Evolutionary conservation across 2,329 filamentous ascomycete species (phyloP).

Genomic region (Fusarium sp.): DNA sequence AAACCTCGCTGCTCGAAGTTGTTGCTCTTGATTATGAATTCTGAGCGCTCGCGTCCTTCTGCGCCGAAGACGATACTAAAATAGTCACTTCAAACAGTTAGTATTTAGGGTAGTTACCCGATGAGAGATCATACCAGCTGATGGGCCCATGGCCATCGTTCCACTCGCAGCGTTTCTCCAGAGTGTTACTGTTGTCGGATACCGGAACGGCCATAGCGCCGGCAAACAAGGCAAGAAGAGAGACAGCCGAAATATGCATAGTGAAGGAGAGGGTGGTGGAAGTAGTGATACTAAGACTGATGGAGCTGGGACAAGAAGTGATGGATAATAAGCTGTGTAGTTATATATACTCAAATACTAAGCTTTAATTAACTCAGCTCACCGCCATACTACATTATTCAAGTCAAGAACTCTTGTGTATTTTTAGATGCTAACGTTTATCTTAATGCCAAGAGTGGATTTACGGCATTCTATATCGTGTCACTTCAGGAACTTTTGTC

Average conservation of each 20-base stretch:
- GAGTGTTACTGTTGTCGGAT: neutral
- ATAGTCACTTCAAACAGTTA: neutral
- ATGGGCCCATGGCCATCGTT: neutral
- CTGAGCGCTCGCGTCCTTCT: neutral
- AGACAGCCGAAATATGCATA: neutral
- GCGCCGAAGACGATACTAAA: neutral
- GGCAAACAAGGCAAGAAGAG: neutral
- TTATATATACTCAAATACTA: neutral
- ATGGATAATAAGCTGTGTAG: neutral
- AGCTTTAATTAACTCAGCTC: neutral
- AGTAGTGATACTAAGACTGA: neutral
- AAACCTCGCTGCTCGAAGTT: neutral
- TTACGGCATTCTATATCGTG: neutral
- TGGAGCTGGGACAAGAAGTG: neutral
- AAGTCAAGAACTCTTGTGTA: neutral
- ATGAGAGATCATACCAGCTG: neutral
- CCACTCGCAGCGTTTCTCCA: neutral
- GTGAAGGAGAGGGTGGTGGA: neutral
- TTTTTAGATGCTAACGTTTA: neutral
- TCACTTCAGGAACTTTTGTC: neutral
- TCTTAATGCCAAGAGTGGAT: neutral
- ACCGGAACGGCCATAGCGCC: neutral
- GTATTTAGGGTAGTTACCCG: rapidly evolving
- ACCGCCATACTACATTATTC: neutral
- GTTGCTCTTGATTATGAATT: neutral